These are phyloP conservation scores for Geum urbanum DNA, from an alignment of 306 rosid species.

Conservation along the genomic window DNA sequence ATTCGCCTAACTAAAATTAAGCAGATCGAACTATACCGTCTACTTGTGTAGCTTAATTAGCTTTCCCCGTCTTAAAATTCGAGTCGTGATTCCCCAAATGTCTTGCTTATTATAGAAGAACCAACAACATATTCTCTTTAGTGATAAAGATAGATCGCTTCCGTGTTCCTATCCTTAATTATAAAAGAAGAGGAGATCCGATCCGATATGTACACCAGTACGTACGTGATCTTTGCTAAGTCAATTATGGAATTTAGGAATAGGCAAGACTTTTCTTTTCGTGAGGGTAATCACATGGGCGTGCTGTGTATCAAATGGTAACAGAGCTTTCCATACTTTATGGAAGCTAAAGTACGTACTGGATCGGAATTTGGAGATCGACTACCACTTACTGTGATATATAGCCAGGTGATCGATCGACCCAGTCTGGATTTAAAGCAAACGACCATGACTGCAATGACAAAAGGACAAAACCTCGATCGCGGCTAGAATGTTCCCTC, in stretches of 20 bases:
- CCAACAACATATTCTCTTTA: constrained; percentile 3
- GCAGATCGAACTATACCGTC: background rate
- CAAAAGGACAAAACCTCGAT: constrained; percentile 13
- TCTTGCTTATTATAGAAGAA: background rate
- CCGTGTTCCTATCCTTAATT: constrained; percentile 5
- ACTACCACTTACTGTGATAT: constrained; percentile 19
- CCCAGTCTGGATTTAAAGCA: background rate
- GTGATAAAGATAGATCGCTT: constrained; percentile 30
- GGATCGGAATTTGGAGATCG: background rate
- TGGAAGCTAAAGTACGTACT: constrained; percentile 17
- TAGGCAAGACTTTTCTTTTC: constrained; percentile 31
- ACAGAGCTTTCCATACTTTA: constrained; percentile 36
- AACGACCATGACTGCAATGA: background rate
- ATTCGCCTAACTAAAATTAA: background rate
- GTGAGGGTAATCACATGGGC: constrained; percentile 49
- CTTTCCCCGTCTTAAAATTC: background rate
- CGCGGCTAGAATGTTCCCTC: constrained; percentile 7
- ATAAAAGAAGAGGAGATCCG: background rate
- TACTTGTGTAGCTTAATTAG: background rate
- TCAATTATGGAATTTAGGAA: constrained; percentile 20
- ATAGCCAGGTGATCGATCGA: background rate
- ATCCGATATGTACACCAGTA: constrained; percentile 12
- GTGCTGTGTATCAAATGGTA: constrained; percentile 12
- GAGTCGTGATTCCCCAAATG: background rate
- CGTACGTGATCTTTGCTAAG: constrained; percentile 22